Percentiles rank a stretch among this genome's conserved stretches.
phyloP scores from a whole-genome alignment of 192 early-diverging fungal species.

The Linnemannia elongata region DNA sequence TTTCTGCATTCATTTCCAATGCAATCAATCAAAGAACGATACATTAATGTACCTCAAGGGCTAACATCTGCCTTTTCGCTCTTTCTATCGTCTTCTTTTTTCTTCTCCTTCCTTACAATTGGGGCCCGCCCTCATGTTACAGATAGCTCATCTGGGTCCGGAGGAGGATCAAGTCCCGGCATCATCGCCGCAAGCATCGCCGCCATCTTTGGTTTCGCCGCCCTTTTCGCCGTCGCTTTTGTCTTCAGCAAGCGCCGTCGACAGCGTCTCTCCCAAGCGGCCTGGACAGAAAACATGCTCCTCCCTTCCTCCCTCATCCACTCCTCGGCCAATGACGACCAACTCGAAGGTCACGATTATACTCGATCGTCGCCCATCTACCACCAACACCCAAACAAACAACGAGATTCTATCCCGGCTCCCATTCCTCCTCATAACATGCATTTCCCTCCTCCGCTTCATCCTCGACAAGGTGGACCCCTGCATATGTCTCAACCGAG shows the following conservation, averaged over 20 bases:
- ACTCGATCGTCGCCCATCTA: conserved; percentile 37
- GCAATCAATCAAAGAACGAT: too few relatives aligned
- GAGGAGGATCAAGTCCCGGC: conserved; percentile 5
- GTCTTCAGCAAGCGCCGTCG: conserved; percentile 41
- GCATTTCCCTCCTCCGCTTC: conserved; percentile 44
- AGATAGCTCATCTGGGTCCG: conserved; percentile 4
- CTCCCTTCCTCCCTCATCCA: conserved; percentile 35
- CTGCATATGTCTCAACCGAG: conserved; percentile 40
- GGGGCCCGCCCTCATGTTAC: not conserved
- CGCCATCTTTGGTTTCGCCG: conserved; percentile 22
- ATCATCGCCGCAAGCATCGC: conserved; percentile 27
- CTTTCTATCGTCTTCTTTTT: not conserved
- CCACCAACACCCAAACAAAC: conserved; percentile 13
- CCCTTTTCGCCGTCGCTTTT: conserved; percentile 25
- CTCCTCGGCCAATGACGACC: conserved; percentile 33
- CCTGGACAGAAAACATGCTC: conserved; percentile 51
- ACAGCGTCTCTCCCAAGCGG: conserved; percentile 24
- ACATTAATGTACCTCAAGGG: not conserved
- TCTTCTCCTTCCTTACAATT: not conserved
- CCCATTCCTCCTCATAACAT: conserved; percentile 16
- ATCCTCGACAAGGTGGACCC: conserved; percentile 39
- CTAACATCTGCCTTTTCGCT: not conserved
- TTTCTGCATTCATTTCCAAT: too few relatives aligned
- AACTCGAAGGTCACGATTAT: conserved; percentile 44
- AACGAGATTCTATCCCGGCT: conserved; percentile 6